Evolutionary conservation across 441 rosid species (phyloP), one percentile per base, ranked within the genome.

Genomic region (Brassica balearica): DNA sequence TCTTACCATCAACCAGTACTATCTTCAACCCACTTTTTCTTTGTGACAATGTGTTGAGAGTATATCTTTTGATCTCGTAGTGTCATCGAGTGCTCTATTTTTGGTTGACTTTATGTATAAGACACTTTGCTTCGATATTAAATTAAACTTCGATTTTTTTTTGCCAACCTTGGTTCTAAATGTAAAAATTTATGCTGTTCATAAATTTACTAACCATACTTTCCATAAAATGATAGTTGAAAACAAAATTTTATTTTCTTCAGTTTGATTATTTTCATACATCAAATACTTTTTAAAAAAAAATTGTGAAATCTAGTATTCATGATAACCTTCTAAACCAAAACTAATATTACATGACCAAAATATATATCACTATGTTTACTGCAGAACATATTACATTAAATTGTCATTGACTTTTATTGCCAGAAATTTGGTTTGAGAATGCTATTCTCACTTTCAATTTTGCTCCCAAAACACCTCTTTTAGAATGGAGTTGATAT

Each of bases 401-500:
- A 43, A 43, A 48, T n/a, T 7, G 23, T 11, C 15, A 7, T 4
- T 60, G n/a, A 5, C 23, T 23, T 11, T 22, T 22, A 22, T 19
- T 22, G 5, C 32, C 11, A 59, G 1, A 48, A 48, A 4, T 22
- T 20, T 58, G 58, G 9, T 53, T 53, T 14, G 17, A 53, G 20
- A 53, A n/a, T 61, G 25, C 12, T 34, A 14, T 32, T 22, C 12
- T 61, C 69, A 76, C 25, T 61, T 20, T 10, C 53, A 68, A 12
- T 20, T 43, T 19, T 19, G 22, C 25, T 32, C 14, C 51, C 56
- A 69, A 62, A 29, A 5, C 11, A 69, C 51, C 22, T 65, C 48
- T 43, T 53, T 56, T 29, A 8, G 23, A 61, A 48, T 61, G 79
- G 29, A 25, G 32, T 62, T 75, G 78, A 67, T 59, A 58, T 23